phyloP scores from a whole-genome alignment of 2,329 filamentous ascomycete species.

The Capronia americana region DNA sequence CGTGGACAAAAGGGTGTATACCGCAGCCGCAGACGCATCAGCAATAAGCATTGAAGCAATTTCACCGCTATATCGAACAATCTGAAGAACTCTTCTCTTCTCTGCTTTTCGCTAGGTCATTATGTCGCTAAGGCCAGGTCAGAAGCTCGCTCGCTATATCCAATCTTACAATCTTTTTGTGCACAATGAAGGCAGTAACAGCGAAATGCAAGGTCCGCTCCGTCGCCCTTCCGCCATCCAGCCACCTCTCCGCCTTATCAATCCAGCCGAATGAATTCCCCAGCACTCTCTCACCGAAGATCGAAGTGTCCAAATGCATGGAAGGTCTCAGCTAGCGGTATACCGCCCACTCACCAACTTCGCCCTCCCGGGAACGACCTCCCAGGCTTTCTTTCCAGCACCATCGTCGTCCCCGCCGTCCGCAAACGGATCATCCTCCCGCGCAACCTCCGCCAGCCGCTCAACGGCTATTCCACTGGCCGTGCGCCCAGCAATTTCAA shows the following conservation, averaged over 20 bases:
- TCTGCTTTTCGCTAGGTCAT: conserved; percentile 1
- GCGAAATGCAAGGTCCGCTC: neutral
- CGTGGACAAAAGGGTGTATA: neutral
- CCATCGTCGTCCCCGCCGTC: conserved; percentile 45
- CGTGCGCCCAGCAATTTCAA: conserved; percentile 69
- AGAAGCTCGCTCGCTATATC: conserved; percentile 9
- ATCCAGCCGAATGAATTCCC: neutral
- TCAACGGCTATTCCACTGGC: conserved; percentile 72
- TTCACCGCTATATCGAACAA: neutral
- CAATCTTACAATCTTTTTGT: conserved; percentile 12
- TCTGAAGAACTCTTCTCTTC: neutral
- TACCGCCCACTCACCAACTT: conserved; percentile 80
- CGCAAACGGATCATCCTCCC: conserved; percentile 55
- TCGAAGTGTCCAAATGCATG: neutral
- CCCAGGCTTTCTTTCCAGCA: conserved; percentile 60
- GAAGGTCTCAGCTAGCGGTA: conserved; percentile 57
- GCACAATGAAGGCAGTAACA: neutral
- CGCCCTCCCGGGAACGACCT: conserved; percentile 67
- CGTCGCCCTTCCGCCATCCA: neutral
- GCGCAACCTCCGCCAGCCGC: conserved; percentile 40
- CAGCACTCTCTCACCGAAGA: neutral
- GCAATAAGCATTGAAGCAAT: neutral
- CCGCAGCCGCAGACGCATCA: neutral
- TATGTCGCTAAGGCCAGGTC: neutral
- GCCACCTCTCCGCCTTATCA: neutral